These are phyloP conservation scores for Phytophthora cactorum DNA, from an alignment of 352 stramenopile genomes.

Conservation along the genomic window DNA sequence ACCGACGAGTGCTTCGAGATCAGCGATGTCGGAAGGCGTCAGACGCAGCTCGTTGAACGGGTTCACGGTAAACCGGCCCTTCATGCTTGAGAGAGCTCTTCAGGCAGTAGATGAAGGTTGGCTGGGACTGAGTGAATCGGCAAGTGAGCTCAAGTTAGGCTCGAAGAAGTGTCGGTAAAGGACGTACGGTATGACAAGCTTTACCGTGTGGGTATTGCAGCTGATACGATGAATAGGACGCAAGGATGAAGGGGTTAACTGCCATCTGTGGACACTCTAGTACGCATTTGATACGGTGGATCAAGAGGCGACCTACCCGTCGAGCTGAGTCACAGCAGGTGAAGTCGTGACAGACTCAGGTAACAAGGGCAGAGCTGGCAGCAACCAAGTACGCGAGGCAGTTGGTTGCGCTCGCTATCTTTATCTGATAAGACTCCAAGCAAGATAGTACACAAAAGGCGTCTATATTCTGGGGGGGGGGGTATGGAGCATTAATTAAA, in stretches of 20 bases:
- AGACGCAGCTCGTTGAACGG: slow-evolving; percentile 40
- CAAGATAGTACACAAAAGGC: not conserved
- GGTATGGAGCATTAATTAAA: not conserved
- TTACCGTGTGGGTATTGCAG: slow-evolving; percentile 1
- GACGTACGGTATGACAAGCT: not conserved
- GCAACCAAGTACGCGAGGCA: not conserved
- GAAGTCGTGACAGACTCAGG: not conserved
- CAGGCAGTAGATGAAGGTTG: not conserved
- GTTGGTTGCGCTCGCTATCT: not conserved
- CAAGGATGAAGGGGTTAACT: slow-evolving; percentile 8
- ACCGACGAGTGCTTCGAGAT: slow-evolving; percentile 34
- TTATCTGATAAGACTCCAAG: not conserved
- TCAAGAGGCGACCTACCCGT: not conserved
- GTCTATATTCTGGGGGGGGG: not conserved
- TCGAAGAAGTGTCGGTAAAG: slow-evolving; percentile 7
- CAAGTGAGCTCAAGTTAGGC: slow-evolving; percentile 8
- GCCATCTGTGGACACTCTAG: not conserved
- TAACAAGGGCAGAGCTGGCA: not conserved
- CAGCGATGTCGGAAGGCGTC: slow-evolving; percentile 30
- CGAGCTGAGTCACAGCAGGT: not conserved
- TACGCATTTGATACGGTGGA: not conserved
- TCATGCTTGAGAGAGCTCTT: slow-evolving; percentile 17
- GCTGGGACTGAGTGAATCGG: slow-evolving; percentile 11
- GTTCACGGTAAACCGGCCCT: slow-evolving; percentile 41
- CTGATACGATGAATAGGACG: slow-evolving; percentile 25